Percentiles rank a stretch among this genome's conserved stretches.
These are phyloP conservation scores for Phoma sp. DNA, from an alignment of 2,329 filamentous ascomycete species.

Conservation along the genomic window DNA sequence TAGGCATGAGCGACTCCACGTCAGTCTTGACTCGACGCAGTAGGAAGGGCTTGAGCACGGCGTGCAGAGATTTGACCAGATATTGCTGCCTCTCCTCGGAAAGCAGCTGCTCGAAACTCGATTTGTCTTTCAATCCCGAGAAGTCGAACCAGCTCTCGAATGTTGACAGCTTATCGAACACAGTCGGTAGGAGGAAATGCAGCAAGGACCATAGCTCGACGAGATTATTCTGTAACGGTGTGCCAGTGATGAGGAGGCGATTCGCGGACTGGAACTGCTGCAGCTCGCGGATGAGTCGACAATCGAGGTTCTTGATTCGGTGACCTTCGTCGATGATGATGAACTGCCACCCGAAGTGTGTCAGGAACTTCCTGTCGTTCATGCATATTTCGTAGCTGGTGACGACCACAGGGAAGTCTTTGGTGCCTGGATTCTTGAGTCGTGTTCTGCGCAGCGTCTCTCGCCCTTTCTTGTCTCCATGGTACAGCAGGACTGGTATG, in stretches of 20 bases:
- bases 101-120: constrained; percentile 77
- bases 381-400: constrained; percentile 97
- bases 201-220: constrained; percentile 93
- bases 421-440: constrained; percentile 71
- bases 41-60: constrained; percentile 89
- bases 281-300: constrained; percentile 85
- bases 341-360: constrained; percentile 91
- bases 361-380: constrained; percentile 80
- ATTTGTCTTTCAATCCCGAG: constrained; percentile 84
- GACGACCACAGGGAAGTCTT: constrained; percentile 86
- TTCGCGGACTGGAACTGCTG: constrained; percentile 90
- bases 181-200: constrained; percentile 89
- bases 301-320: constrained; percentile 95
- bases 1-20: constrained; percentile 88
- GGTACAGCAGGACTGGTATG: constrained; percentile 89
- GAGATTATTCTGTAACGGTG: constrained; percentile 93
- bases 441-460: constrained; percentile 73
- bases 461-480: constrained; percentile 81
- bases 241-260: constrained; percentile 89
- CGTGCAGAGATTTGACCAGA: constrained; percentile 85
- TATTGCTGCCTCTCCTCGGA: constrained; percentile 79
- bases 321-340: constrained; percentile 99
- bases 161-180: constrained; percentile 90
- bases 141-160: constrained; percentile 99
- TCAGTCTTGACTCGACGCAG: constrained; percentile 90